Conservation (phyloP, 805 yeast species). For the Cyberlindnera suaveolens region DNA sequence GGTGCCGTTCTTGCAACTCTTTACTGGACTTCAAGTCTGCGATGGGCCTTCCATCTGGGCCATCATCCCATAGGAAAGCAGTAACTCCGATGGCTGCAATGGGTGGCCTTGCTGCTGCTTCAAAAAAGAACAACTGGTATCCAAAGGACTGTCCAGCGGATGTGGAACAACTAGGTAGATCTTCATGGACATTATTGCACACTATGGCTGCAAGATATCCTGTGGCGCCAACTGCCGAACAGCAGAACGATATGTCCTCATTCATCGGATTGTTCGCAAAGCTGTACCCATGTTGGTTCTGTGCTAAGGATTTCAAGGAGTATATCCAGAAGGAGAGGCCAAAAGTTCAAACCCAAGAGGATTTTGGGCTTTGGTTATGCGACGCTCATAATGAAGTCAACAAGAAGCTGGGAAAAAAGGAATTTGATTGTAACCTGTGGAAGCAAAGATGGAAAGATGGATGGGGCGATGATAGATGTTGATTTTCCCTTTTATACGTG, state of each 20-base stretch:
- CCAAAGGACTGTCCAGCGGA: slow-evolving; percentile 76
- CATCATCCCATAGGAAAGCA: neutral
- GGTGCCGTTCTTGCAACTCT: slow-evolving; percentile 83
- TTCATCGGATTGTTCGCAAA: slow-evolving; percentile 68
- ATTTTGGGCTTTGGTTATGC: slow-evolving; percentile 86
- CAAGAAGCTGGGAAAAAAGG: slow-evolving; percentile 74
- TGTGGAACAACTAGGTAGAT: slow-evolving; percentile 68
- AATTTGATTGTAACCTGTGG: slow-evolving; percentile 87
- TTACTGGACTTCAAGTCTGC: slow-evolving; percentile 74
- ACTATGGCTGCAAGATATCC: slow-evolving; percentile 90
- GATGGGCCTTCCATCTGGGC: slow-evolving; percentile 19
- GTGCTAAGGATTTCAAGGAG: slow-evolving; percentile 76
- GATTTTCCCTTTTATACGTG: neutral
- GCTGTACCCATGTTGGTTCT: slow-evolving; percentile 90
- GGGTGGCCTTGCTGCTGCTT: slow-evolving; percentile 9
- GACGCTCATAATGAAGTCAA: slow-evolving; percentile 95
- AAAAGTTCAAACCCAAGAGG: slow-evolving; percentile 59
- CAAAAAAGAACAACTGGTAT: slow-evolving; percentile 20
- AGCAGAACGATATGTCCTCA: slow-evolving; percentile 66
- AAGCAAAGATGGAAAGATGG: slow-evolving; percentile 93
- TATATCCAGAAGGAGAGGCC: slow-evolving; percentile 50
- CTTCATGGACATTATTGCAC: slow-evolving; percentile 91
- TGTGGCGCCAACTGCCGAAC: slow-evolving; percentile 47
- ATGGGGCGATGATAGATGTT: slow-evolving; percentile 47
- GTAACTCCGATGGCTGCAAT: neutral